Evolutionary conservation across 2,329 filamentous ascomycete genomes (phyloP), one percentile per base, ranked within the genome.

Genomic region (Lachnellula cervina): DNA sequence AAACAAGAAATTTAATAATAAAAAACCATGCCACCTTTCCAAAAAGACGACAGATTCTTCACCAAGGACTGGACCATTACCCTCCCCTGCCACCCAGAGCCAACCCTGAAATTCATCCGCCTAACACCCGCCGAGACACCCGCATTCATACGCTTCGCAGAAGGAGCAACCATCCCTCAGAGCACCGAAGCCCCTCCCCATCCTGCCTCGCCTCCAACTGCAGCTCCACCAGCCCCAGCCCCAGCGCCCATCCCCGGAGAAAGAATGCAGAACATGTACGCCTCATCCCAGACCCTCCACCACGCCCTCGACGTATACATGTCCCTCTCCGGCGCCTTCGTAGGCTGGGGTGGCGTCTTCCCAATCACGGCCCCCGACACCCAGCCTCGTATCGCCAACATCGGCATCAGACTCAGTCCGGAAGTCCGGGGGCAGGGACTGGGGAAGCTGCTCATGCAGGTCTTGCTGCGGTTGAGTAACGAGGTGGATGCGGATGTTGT

Each of bases 21-120:
- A 54, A 44, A n/a, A 34, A 52, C 32, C 13, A 57, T 57, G 55
- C 9, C 49, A 37, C 49, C 37, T 51, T 51, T 51, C 37, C 49
- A 51, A 44, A 52, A 45, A 49, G 53, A 58, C 1, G 28, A 46
- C 5, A 51, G 58, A 17, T 54, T 61, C 14, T 61, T 59, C 43
- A 59, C 55, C 13, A 23, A 59, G 11, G 48, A 53, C 51, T 60
- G 59, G 59, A 56, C 44, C 23, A 51, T 60, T 40, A 58, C 52
- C 6, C 23, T 61, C 1, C 52, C 57, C 9, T 52, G 37, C 11
- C 13, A 25, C 14, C 14, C 54, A 4, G 46, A 50, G 23, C 59
- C 59, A 21, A 25, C 49, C 43, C 55, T 61, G 16, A 52, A 48
- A 48, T 61, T 60, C 46, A 35, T 45, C 14, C 59, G 52, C 13